A percentile compares a stretch with the other conserved stretches of the same genome.
Conservation (phyloP, 1,284 basidiomycete genomes). For the Ganoderma lucidum region DNA sequence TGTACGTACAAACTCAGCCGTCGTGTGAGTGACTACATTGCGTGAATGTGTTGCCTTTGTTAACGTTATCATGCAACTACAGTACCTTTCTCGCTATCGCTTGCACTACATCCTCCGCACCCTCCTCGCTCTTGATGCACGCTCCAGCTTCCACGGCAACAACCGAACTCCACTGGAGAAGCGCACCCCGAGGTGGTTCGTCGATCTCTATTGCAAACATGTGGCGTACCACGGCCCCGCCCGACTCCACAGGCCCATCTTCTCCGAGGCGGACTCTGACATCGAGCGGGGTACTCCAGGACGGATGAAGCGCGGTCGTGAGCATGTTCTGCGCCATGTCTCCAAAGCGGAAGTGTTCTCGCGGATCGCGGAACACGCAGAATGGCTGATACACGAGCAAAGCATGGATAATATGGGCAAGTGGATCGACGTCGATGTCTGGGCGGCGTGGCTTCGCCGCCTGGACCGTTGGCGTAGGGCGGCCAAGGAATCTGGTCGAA, state of each 20-base stretch:
- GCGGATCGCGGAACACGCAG: conserved; percentile 55
- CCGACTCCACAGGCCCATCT: conserved; percentile 42
- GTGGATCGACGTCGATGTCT: conserved; percentile 50
- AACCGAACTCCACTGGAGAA: conserved; percentile 39
- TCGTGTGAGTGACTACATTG: conserved; percentile 35
- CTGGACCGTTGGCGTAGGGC: conserved; percentile 42
- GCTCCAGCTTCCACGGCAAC: conserved; percentile 25
- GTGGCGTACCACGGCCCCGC: conserved; percentile 40
- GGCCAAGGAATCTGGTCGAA: conserved; percentile 35
- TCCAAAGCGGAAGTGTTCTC: conserved; percentile 52
- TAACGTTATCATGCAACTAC: not conserved
- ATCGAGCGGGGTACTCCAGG: conserved; percentile 42
- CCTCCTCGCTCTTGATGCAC: conserved; percentile 43
- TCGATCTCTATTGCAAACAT: conserved; percentile 44
- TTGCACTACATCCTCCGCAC: conserved; percentile 33
- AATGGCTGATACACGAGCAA: conserved; percentile 57
- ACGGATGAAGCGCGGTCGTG: conserved; percentile 19
- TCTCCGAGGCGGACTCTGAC: conserved; percentile 43
- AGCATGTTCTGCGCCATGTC: conserved; percentile 47
- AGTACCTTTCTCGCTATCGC: conserved; percentile 51
- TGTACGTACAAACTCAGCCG: conserved; percentile 51
- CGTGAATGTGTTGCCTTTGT: no score
- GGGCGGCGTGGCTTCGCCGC: conserved; percentile 52
- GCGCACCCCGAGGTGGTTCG: conserved; percentile 59
- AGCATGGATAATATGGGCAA: conserved; percentile 36